Conservation (phyloP, 176 grass and related monocot species). For the Musa troglodytarum region DNA sequence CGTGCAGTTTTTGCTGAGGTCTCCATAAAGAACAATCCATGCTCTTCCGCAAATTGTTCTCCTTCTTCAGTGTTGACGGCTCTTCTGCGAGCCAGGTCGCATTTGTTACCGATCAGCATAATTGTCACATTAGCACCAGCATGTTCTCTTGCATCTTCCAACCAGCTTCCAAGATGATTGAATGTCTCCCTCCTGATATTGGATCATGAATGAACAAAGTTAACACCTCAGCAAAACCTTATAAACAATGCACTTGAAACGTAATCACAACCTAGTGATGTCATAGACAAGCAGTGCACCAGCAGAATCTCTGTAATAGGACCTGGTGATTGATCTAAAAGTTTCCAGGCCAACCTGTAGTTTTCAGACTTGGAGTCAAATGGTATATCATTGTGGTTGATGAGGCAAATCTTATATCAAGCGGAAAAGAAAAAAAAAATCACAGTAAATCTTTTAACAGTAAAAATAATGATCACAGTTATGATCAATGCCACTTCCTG, state of each 20-base stretch:
- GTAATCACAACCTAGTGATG: neutral
- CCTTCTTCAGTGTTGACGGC: neutral
- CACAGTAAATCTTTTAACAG: neutral
- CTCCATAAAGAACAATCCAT: neutral
- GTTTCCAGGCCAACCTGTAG: neutral
- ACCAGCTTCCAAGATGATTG: neutral
- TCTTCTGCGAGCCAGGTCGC: neutral
- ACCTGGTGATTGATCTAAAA: slow-evolving; percentile 1
- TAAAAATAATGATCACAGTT: neutral
- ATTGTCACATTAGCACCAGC: neutral
- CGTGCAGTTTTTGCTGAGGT: neutral
- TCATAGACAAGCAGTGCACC: neutral
- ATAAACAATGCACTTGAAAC: neutral
- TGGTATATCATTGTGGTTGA: neutral
- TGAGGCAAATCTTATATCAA: neutral
- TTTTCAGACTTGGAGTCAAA: neutral
- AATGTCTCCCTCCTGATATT: neutral
- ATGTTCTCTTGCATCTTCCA: neutral
- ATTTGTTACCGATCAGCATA: neutral
- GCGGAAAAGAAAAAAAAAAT: neutral
- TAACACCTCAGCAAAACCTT: neutral
- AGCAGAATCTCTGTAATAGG: neutral
- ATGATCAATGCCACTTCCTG: neutral
- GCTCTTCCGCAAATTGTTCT: neutral
- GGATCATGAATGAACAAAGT: neutral